Base-by-base conservation (phyloP, 805 yeast genomes). In the Teunomyces kruisii region DNA sequence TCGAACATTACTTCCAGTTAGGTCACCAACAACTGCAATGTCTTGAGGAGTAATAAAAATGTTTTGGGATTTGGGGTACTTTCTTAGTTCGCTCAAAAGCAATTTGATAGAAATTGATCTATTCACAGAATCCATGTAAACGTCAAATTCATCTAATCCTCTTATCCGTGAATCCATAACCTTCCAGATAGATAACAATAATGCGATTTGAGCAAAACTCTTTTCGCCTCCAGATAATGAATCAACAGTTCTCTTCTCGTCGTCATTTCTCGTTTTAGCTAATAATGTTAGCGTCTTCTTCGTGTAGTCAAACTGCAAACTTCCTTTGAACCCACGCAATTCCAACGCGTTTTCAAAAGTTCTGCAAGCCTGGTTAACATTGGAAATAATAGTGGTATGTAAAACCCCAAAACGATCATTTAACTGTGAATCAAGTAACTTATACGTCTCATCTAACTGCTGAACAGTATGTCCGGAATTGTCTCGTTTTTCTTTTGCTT, bases 181-280 rank as follows among this genome's bases (percentile, higher is more conserved):
- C 51, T 82, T 81, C 99, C 99, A 94, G 24, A 96, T 86, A 0
- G 97, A 85, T 48, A 92, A 71, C 38, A 94, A 66, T 46, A 94
- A 75, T 0, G 97, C 87, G 50, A 92, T 83, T 62, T 95, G 99
- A 0, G 96, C 83, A 62, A 86, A 92, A 0, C 97, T 89, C 60
- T 91, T 91, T 61, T 94, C 99, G 38, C 99, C 99, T 30, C 99
- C 99, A 1, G 97, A 89, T 19, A 92, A 74, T 0, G 97, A 85
- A 52, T 83, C 87, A 3, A 88, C 88, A 31, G 84, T 80, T 53
- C 96, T 74, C 27, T 79, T 72, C 22, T 75, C 75, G 32, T 74
- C 76, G 46, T 79, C 83, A 40, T 72, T 78, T 47, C 79, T 78
- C 0, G 90, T 84, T 22, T 84, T 76, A 2, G 84, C 88, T 45